Conservation (phyloP, 805 yeast species). For the Candida tallmaniae region DNA sequence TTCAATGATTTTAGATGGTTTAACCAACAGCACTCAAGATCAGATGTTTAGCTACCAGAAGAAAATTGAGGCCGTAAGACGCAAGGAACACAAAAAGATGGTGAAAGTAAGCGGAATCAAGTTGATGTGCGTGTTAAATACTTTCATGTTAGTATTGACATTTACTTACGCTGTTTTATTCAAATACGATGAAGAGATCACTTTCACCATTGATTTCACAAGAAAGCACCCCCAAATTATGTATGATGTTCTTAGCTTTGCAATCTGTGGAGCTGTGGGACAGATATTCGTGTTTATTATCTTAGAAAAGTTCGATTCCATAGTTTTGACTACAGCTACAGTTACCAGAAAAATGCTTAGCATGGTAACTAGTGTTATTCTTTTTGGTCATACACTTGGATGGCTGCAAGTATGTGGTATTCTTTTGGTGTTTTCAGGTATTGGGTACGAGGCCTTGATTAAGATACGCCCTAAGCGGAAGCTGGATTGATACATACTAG, state of each 20-base stretch:
- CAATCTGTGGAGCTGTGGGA: slow-evolving; percentile 82
- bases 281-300: slow-evolving; percentile 91
- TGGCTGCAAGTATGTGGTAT: slow-evolving; percentile 76
- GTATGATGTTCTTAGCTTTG: slow-evolving; percentile 59
- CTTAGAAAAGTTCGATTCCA: slow-evolving; percentile 77
- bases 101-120: slow-evolving; percentile 61
- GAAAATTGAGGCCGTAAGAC: slow-evolving; percentile 4
- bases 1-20: slow-evolving; percentile 81
- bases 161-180: slow-evolving; percentile 41
- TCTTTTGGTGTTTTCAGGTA: slow-evolving; percentile 75
- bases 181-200: slow-evolving; percentile 43
- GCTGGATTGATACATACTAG: too few species aligned
- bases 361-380: slow-evolving; percentile 81
- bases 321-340: slow-evolving; percentile 84
- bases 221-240: slow-evolving; percentile 48
- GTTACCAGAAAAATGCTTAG: slow-evolving; percentile 96
- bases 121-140: slow-evolving; percentile 69
- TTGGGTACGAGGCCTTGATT: slow-evolving; percentile 66
- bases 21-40: slow-evolving; percentile 93
- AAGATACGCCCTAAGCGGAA: slow-evolving; percentile 17
- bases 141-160: slow-evolving; percentile 44
- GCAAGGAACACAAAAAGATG: slow-evolving; percentile 1
- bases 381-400: slow-evolving; percentile 76
- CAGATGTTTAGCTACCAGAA: slow-evolving; percentile 54
- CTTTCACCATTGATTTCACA: slow-evolving; percentile 47